Conservation (phyloP, 129 eudicot species). For the Cynara cardunculus region DNA sequence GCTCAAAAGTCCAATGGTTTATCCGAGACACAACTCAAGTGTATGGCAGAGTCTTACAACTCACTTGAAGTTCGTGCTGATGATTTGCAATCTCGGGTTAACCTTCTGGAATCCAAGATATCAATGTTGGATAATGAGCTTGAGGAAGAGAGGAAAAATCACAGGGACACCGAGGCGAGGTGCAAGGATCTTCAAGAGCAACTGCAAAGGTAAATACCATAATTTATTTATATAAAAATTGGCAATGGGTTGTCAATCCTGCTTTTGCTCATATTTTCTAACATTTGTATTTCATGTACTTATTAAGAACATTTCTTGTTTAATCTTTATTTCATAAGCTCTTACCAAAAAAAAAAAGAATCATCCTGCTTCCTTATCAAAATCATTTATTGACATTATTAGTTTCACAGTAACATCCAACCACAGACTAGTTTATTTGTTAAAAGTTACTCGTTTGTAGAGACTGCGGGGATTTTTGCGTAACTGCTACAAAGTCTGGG, state of each 20-base stretch:
- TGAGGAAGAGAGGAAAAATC: constrained; percentile 61
- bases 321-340: no score
- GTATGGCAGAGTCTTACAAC: constrained; percentile 96
- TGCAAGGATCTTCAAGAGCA: constrained; percentile 75
- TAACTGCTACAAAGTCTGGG: no score
- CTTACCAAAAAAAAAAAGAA: no score
- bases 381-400: no score
- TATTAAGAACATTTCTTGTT: not conserved
- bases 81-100: constrained; percentile 61
- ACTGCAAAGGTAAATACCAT: constrained; percentile 56
- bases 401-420: no score
- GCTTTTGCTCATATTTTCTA: not conserved
- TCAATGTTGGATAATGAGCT: constrained; percentile 59
- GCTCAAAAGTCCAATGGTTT: constrained; percentile 72
- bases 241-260: not conserved
- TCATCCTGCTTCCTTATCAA: no score
- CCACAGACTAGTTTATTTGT: no score
- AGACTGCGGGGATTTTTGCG: no score
- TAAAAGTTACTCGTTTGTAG: no score
- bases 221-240: not conserved
- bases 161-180: constrained; percentile 53
- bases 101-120: constrained; percentile 52
- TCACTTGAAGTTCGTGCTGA: constrained; percentile 83
- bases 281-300: not conserved
- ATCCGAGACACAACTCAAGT: constrained; percentile 97